Evolutionary conservation across 345 rosid genomes (phyloP).

Genomic region (Cardamine chenopodiifolia): DNA sequence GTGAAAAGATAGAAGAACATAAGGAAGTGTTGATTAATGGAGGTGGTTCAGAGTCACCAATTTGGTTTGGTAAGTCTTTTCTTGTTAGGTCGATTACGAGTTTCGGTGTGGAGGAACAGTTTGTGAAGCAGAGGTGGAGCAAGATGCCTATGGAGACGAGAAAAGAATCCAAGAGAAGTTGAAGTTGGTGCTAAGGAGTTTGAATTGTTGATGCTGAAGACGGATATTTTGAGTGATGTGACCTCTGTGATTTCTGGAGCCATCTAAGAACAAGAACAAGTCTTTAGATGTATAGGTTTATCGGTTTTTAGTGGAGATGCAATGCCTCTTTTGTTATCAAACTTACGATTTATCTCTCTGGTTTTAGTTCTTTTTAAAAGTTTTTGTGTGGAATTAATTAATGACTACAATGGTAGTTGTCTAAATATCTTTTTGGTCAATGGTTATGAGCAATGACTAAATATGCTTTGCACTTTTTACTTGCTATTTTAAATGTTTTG

Average conservation of each 20-base stretch:
- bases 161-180: slow-evolving; percentile 1
- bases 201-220: neutral
- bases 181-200: slow-evolving; percentile 1
- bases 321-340: neutral
- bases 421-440: neutral
- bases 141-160: neutral
- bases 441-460: neutral
- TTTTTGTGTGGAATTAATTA: neutral
- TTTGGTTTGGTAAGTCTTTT: slow-evolving; percentile 13
- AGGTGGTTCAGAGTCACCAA: neutral
- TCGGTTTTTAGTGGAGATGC: neutral
- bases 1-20: neutral
- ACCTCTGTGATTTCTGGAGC: neutral
- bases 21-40: neutral
- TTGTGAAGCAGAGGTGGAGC: slow-evolving; percentile 17
- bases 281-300: neutral
- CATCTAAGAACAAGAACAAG: neutral
- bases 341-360: neutral
- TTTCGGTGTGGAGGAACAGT: slow-evolving; percentile 2
- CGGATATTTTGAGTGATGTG: neutral
- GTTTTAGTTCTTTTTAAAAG: neutral
- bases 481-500: neutral
- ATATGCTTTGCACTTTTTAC: neutral
- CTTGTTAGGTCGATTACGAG: neutral
- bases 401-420: neutral